Base-by-base conservation (phyloP, 2,329 filamentous ascomycete species). In the Paramyrothecium sp. region DNA sequence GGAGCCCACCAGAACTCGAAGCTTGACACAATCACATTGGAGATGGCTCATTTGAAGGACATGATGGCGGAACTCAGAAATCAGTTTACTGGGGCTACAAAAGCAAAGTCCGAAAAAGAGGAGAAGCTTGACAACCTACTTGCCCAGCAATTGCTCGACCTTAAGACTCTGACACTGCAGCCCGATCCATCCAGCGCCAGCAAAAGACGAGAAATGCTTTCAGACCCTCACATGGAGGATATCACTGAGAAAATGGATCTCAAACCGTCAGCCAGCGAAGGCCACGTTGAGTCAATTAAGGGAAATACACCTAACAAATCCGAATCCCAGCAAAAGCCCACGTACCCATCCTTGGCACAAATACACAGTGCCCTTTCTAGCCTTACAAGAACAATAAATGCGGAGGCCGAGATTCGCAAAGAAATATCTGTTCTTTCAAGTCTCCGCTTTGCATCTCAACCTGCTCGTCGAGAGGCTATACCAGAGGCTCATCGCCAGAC, bases 401-500 rank as follows among this genome's bases (percentile, higher is more conserved):
- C 38, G 4, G 38, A 44, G 13, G 38, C 5, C 4, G 13, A 7
- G 4, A 44, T 44, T 16, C 7, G 5, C 38, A 7, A 16, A 7
- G 38, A 44, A 12, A 7, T 7, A 7, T 7, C n/a, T 7, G 13
- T 44, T 19, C n/a, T 44, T 17, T 16, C 7, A 44, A 44, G 38
- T 16, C 38, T 44, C n/a, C 4, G 38, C n/a, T 44, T 44, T 16
- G 13, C 5, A 44, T 7, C 7, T 7, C 38, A 16, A 16, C 5
- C 38, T 4, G 38, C 38, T 7, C 38, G 38, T 44, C 13, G 13
- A 4, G 13, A 4, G 7, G 38, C 38, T 44, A 56, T 56, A 10
- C 11, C 38, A 10, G 41, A 49, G 19, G 55, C 57, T 13, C 57
- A 61, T 17, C 44, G 51, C 22, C 53, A 59, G 10, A 70, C 68